Conservation (phyloP, 73 alveolate species). For the Paramecium sexaurelia region DNA sequence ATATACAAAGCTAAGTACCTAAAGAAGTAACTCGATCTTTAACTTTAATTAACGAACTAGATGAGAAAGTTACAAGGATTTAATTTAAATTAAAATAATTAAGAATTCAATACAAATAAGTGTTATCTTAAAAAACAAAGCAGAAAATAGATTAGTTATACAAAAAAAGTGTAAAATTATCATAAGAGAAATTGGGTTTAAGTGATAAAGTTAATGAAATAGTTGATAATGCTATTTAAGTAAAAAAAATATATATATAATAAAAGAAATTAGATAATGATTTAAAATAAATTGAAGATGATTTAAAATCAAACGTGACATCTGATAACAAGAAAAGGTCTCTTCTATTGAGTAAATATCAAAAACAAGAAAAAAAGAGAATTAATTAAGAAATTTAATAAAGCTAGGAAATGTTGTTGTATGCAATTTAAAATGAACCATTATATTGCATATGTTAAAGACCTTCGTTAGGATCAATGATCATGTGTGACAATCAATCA, state of each 20-base stretch:
- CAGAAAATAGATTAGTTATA: neutral
- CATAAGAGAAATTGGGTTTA: neutral
- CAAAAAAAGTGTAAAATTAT: neutral
- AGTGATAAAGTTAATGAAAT: constrained; percentile 3
- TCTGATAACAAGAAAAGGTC: constrained; percentile 34
- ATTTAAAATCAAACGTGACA: neutral
- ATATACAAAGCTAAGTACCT: constrained; percentile 24
- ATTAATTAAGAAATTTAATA: constrained; percentile 36
- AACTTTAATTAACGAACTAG: neutral
- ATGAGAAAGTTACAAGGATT: constrained; percentile 10
- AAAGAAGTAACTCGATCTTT: constrained; percentile 7
- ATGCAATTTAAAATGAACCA: constrained; percentile 43
- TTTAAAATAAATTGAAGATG: constrained; percentile 28
- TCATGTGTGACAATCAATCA: constrained; percentile 47
- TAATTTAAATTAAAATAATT: neutral
- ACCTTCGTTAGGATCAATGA: constrained; percentile 43
- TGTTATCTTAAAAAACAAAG: neutral
- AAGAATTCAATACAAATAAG: neutral
- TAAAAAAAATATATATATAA: neutral
- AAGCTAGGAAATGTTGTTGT: constrained; percentile 12
- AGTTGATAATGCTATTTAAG: constrained; percentile 38
- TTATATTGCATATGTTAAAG: constrained; percentile 8
- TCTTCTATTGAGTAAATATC: neutral
- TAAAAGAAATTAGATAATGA: constrained; percentile 32
- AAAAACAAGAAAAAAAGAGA: constrained; percentile 23